These are phyloP conservation scores for Artemisia tridentata DNA, from an alignment of 129 eudicot species.

Conservation along the genomic window DNA sequence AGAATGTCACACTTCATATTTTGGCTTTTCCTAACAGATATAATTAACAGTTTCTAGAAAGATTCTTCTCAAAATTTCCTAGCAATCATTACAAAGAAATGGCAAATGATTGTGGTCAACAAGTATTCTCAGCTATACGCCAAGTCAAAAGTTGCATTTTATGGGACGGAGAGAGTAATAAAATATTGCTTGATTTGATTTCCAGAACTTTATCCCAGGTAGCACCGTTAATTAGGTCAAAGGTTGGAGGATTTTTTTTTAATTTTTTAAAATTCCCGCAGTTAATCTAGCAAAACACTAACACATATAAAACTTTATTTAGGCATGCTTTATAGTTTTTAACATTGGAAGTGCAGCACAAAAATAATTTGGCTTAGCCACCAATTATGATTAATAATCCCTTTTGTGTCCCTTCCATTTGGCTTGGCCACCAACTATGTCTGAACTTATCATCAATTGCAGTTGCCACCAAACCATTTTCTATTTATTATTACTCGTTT, in stretches of 20 bases:
- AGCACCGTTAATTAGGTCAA: neutral
- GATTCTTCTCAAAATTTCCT: slow-evolving; percentile 1
- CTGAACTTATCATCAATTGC: too few relatives aligned
- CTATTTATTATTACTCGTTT: too few relatives aligned
- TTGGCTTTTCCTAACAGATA: neutral
- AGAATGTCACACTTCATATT: neutral
- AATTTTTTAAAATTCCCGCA: neutral
- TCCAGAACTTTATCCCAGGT: neutral
- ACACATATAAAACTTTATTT: neutral
- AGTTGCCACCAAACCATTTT: too few relatives aligned
- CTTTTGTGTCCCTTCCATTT: too few relatives aligned
- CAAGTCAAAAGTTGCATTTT: neutral
- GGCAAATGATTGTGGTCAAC: slow-evolving; percentile 4
- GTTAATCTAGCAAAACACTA: neutral
- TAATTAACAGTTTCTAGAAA: neutral
- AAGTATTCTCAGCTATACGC: neutral
- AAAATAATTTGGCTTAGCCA: neutral
- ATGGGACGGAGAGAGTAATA: neutral
- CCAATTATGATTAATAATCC: too few relatives aligned
- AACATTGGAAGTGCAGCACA: neutral
- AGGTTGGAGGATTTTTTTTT: neutral
- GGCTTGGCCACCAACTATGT: too few relatives aligned
- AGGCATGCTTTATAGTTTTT: neutral
- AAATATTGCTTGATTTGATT: neutral
- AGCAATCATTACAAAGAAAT: neutral